Evolutionary conservation across 148 eudicot genomes (phyloP), one percentile per base, ranked within the genome.

Genomic region (Rhododendron williamsianum): DNA sequence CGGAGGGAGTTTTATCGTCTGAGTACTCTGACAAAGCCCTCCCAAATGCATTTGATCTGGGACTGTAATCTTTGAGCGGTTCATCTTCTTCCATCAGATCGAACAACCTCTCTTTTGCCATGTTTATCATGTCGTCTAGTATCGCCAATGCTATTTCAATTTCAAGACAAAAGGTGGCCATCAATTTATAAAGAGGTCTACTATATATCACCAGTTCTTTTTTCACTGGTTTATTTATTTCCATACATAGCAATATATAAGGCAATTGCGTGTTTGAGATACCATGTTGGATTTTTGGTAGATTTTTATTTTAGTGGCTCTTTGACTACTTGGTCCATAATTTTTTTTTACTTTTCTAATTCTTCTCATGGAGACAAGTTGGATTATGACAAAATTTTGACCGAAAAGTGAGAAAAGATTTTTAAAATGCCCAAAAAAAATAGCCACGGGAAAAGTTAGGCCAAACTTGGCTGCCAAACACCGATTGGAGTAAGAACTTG

Each of bases 21-120:
- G 90, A 85, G 80, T 86, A 86, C 80, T 88, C 88, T 18, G 87
- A 82, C 18, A 86, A 85, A 52, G 84, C 80, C 85, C 89, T 89
- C 54, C 85, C 91, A 76, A 89, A 87, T 15, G 93, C 86, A 63
- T 85, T 88, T 46, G 30, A 9, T 65, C 13, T 11, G 21, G 94
- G 84, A 76, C 86, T 82, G 80, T 77, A 74, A 78, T 85, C 87
- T 27, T 87, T 87, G 72, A 77, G 87, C 8, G 93, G 89, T 21
- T 95, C 98, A 82, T 95, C 98, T 58, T 95, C 97, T 33, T 95
- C 98, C 98, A 91, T 92, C 63, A 85, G 48, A 58, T 93, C 94
- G 56, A 90, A 92, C 83, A 91, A 73, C 84, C 95, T 92, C 86
- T 91, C 98, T 80, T 90, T 90, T 3, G 93, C 98, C 41, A 94